phyloP scores from a whole-genome alignment of 805 yeast species.

The Scheffersomyces coipomensis region DNA sequence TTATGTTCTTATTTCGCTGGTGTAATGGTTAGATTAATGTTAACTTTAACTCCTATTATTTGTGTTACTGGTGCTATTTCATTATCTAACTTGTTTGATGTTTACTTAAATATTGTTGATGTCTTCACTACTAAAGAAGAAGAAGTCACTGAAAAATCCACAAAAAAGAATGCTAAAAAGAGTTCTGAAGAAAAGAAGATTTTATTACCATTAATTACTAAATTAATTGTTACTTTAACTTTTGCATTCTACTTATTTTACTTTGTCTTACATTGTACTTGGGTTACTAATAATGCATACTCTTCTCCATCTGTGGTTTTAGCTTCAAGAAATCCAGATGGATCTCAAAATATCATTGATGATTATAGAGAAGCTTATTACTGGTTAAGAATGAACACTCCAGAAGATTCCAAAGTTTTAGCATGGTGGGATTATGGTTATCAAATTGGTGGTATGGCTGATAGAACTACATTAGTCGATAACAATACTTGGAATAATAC shows the following conservation, averaged over 20 bases:
- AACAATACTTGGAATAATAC: constrained; percentile 99
- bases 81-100: constrained; percentile 76
- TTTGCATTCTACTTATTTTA: constrained; percentile 72
- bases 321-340: constrained; percentile 81
- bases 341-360: constrained; percentile 80
- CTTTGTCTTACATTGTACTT: constrained; percentile 92
- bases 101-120: constrained; percentile 67
- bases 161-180: constrained; percentile 7
- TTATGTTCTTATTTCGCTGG: constrained; percentile 97
- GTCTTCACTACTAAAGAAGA: constrained; percentile 19
- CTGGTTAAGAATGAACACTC: constrained; percentile 97
- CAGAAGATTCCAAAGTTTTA: constrained; percentile 93
- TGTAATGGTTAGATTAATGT: constrained; percentile 97
- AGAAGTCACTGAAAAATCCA: constrained; percentile 7
- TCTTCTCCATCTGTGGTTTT: constrained; percentile 97
- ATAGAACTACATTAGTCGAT: constrained; percentile 95
- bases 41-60: constrained; percentile 92
- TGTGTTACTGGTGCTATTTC: constrained; percentile 94
- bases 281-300: constrained; percentile 95
- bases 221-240: constrained; percentile 59
- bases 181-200: constrained; percentile 13
- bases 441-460: constrained; percentile 99
- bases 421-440: constrained; percentile 99
- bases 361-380: constrained; percentile 98
- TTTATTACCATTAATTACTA: constrained; percentile 47